Evolutionary conservation across 1,139 yeast genomes (phyloP), one percentile per base, ranked within the genome.

Genomic region (Kodamaea sp.): DNA sequence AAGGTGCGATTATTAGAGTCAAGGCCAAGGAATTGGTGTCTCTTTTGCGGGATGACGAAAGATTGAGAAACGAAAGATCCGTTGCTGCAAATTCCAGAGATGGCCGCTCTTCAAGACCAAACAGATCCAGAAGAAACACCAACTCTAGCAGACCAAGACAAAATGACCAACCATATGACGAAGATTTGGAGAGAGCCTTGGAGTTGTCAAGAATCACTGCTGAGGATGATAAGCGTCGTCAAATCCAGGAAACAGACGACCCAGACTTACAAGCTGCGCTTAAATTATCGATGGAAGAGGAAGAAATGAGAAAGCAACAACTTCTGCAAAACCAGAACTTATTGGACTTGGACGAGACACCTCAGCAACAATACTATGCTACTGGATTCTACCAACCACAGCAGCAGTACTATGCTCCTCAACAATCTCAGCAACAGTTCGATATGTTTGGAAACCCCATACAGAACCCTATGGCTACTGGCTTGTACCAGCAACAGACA

Each of bases 11-110:
- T 37, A 78, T 92, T 44, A 75, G 99, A 43, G 89, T 87, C 29
- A 88, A 90, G 62, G 97, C 98, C 9, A 87, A 85, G 58, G 97
- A 88, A 50, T 70, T 92, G 61, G 90, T 95, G 0, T 64, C 83
- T 13, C 64, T 92, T 41, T 66, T 92, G 51, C 72, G 76, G 50
- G 96, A 92, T 55, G 95, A 87, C 45, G 97, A 89, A 50, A 73
- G 96, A 50, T 73, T 92, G 48, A 70, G 76, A 32, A 78, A 76
- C 41, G 97, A 87, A 59, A 73, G 98, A 45, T 70, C 61, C 54
- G 81, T 72, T 29, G 61, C 59, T 5, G 34, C 39, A 9, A 33
- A 32, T 13, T 11, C 25, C 14, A 29, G 29, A 8, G 53, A 51
- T 18, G 50, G 38, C 19, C 40, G 56, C 22, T 53, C 62, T 36